A percentile compares a stretch with the other conserved stretches of the same genome.
Conservation (phyloP, 2,329 filamentous ascomycete genomes). For the Penicillium sp. region DNA sequence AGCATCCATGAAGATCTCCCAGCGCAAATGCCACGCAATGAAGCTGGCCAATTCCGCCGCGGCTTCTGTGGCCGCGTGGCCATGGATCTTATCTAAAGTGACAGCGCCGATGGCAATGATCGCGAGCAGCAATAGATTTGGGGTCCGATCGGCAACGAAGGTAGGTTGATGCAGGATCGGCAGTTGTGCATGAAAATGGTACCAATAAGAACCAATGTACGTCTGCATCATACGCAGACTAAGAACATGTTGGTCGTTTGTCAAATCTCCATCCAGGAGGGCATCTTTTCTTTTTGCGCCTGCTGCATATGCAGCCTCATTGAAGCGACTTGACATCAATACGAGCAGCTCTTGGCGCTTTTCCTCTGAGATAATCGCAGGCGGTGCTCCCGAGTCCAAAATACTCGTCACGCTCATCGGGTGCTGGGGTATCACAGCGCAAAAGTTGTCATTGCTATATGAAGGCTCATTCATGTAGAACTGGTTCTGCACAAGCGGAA, state of each 20-base stretch:
- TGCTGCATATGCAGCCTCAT: conserved; percentile 74
- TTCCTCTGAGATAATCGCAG: conserved; percentile 80
- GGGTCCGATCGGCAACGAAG: conserved; percentile 83
- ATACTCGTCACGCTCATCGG: conserved; percentile 89
- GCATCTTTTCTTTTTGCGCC: conserved; percentile 74
- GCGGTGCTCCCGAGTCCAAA: conserved; percentile 76
- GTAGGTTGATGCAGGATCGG: conserved; percentile 94
- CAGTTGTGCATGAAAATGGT: conserved; percentile 89
- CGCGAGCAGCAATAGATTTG: conserved; percentile 78
- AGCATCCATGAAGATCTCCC: conserved; percentile 90
- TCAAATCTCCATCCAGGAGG: conserved; percentile 76
- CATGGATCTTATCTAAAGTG: conserved; percentile 81
- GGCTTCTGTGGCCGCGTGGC: conserved; percentile 69
- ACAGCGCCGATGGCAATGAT: conserved; percentile 93
- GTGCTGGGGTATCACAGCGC: conserved; percentile 62
- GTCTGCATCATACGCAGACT: conserved; percentile 94
- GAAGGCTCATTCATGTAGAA: conserved; percentile 54
- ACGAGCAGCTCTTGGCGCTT: conserved; percentile 83
- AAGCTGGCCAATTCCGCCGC: conserved; percentile 88
- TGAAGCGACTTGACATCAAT: conserved; percentile 77
- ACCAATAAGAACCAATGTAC: conserved; percentile 92
- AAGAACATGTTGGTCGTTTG: conserved; percentile 63
- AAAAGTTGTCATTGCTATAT: conserved; percentile 50
- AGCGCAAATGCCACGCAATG: conserved; percentile 87
- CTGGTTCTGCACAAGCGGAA: conserved; percentile 48